Percentiles rank a stretch among this genome's conserved stretches.
These are phyloP conservation scores for Candida sp. DNA, from an alignment of 1,139 yeast genomes.

Conservation along the genomic window DNA sequence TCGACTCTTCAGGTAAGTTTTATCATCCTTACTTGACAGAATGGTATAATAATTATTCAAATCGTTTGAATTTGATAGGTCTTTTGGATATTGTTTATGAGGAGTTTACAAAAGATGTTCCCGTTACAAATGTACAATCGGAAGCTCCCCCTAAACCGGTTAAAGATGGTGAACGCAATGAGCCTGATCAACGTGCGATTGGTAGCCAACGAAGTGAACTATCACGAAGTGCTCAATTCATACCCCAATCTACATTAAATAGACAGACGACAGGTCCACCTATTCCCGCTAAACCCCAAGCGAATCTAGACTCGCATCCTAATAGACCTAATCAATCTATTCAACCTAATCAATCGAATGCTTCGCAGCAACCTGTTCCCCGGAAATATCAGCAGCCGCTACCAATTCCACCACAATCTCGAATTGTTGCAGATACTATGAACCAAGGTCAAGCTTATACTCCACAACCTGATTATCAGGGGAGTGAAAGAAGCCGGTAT, in stretches of 20 bases:
- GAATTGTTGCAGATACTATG: neutral
- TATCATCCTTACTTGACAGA: conserved; percentile 65
- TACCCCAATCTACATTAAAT: neutral
- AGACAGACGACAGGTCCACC: conserved; percentile 33
- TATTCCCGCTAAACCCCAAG: conserved; percentile 34
- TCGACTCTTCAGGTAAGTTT: conserved; percentile 72
- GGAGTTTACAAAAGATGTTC: conserved; percentile 38
- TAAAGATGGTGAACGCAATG: conserved; percentile 9
- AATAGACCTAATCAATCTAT: too few relatives aligned
- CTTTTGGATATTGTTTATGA: conserved; percentile 34
- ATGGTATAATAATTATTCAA: conserved; percentile 40
- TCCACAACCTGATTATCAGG: neutral
- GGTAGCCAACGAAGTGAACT: neutral
- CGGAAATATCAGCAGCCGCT: conserved; percentile 31
- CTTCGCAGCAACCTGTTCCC: conserved; percentile 15
- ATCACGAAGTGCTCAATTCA: neutral
- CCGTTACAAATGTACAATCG: conserved; percentile 12
- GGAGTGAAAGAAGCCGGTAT: neutral
- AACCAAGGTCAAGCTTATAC: neutral
- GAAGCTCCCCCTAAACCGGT: conserved; percentile 4
- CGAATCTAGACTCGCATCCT: neutral
- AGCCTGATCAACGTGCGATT: neutral
- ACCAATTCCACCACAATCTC: conserved; percentile 23
- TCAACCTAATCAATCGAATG: neutral
- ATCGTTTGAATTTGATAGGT: conserved; percentile 32